These are phyloP conservation scores for Penicillium griseofulvum DNA, from an alignment of 2,329 filamentous ascomycete genomes.

Conservation along the genomic window DNA sequence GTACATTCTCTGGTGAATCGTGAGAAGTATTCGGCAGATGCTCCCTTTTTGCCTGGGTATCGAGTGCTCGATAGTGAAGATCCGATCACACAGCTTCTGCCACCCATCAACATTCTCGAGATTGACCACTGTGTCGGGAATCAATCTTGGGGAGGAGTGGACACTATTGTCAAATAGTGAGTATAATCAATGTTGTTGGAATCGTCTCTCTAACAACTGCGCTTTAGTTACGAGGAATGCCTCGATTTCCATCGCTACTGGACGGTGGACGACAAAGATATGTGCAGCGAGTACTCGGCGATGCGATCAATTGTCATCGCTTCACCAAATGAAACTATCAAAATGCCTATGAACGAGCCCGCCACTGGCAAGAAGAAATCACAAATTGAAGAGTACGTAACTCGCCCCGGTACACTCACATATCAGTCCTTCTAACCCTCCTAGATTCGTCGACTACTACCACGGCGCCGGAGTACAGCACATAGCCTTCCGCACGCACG, in stretches of 20 bases:
- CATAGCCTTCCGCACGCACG: slow-evolving; percentile 74
- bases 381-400: slow-evolving; percentile 78
- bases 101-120: slow-evolving; percentile 64
- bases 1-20: slow-evolving; percentile 82
- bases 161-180: slow-evolving; percentile 55
- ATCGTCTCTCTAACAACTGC: neutral
- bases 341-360: slow-evolving; percentile 97
- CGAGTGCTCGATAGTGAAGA: slow-evolving; percentile 50
- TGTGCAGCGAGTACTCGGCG: slow-evolving; percentile 85
- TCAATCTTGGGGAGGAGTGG: slow-evolving; percentile 85
- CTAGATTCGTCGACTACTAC: slow-evolving; percentile 69
- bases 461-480: slow-evolving; percentile 83
- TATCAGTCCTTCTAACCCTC: slow-evolving; percentile 1
- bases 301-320: slow-evolving; percentile 85
- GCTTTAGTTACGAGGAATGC: slow-evolving; percentile 70
- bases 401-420: neutral
- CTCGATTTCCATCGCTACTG: slow-evolving; percentile 93
- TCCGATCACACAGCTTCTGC: slow-evolving; percentile 50
- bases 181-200: slow-evolving; percentile 22
- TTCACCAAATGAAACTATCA: slow-evolving; percentile 75
- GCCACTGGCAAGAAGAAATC: slow-evolving; percentile 78
- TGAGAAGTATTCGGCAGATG: slow-evolving; percentile 55
- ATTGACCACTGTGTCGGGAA: slow-evolving; percentile 96
- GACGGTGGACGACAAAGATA: slow-evolving; percentile 85
- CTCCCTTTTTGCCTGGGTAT: slow-evolving; percentile 77